Base-by-base conservation (phyloP, 1,139 yeast genomes). In the Saccharomycopsis crataegensis region DNA sequence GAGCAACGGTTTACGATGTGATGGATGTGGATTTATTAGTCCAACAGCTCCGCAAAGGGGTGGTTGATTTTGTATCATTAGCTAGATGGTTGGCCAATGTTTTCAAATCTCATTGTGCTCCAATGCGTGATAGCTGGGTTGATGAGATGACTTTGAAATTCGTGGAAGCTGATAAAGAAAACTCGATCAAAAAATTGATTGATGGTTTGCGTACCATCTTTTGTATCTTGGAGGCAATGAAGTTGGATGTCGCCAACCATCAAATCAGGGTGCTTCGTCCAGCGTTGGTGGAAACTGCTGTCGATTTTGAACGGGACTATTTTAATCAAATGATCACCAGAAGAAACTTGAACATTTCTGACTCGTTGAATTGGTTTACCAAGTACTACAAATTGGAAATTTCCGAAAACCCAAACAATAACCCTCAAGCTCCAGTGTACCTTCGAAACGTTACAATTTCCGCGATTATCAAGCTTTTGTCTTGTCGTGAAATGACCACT, bases 171-270 rank as follows among this genome's bases (percentile, higher is more conserved):
- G 79, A 79, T 58, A 66, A 69, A n/a, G 72, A 74, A 37, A 71
- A 73, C 59, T 76, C 82, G 22, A 79, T 82, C 11, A 65, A 74
- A 14, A 75, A 76, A 56, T 71, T 90, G 50, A 87, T 88, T 46
- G 88, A 83, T 51, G 96, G 96, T 1, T 72, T 91, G 54, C 77
- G 93, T 57, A 78, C 83, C 71, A 78, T 88, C 17, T 89, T 91
- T 67, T 86, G 87, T 59, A 86, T 91, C 57, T 73, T 91, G 61
- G 97, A 90, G 67, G 94, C 96, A n/a, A 90, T 91, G 96, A 91
- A 91, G 67, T 75, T 91, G 61, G 97, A 91, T 65, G 95, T 90
- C 54, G 96, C 97, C 17, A 91, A 91, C 68, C 96, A 91, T 67
- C 97, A 90, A 69, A 88, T 91, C 55, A 77, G 96, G 62, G 81